These are phyloP conservation scores for Mallotus repandus DNA, from an alignment of 441 rosid genomes.

Conservation along the genomic window DNA sequence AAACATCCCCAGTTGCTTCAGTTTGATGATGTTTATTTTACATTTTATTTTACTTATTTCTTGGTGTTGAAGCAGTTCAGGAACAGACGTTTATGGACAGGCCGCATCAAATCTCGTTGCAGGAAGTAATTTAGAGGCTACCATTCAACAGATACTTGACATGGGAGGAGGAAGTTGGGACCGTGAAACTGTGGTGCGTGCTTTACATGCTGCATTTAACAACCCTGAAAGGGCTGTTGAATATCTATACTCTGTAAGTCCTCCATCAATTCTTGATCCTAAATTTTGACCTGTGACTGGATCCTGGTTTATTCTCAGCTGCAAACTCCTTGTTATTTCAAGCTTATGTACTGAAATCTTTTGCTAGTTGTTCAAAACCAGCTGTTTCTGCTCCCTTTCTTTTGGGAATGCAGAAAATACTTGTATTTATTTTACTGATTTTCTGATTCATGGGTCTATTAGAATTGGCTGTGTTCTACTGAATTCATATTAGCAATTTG, in stretches of 20 bases:
- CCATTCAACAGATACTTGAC: slow-evolving; percentile 81
- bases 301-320: neutral
- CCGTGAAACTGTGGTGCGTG: slow-evolving; percentile 70
- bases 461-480: neutral
- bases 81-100: slow-evolving; percentile 59
- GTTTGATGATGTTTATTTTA: neutral
- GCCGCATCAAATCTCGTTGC: slow-evolving; percentile 88
- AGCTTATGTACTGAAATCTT: neutral
- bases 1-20: neutral
- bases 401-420: neutral
- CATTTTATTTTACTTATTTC: neutral
- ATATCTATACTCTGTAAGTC: slow-evolving; percentile 75
- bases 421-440: neutral
- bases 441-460: neutral
- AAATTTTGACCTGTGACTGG: neutral
- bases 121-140: slow-evolving; percentile 66
- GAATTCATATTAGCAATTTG: neutral
- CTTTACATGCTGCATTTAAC: slow-evolving; percentile 90
- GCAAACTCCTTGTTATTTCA: neutral
- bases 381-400: neutral
- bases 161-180: slow-evolving; percentile 98
- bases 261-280: neutral
- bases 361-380: neutral
- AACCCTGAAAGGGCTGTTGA: slow-evolving; percentile 97
- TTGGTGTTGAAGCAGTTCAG: slow-evolving; percentile 39